Conservation (phyloP, 352 stramenopile genomes). For the Pythium angustatum region DNA sequence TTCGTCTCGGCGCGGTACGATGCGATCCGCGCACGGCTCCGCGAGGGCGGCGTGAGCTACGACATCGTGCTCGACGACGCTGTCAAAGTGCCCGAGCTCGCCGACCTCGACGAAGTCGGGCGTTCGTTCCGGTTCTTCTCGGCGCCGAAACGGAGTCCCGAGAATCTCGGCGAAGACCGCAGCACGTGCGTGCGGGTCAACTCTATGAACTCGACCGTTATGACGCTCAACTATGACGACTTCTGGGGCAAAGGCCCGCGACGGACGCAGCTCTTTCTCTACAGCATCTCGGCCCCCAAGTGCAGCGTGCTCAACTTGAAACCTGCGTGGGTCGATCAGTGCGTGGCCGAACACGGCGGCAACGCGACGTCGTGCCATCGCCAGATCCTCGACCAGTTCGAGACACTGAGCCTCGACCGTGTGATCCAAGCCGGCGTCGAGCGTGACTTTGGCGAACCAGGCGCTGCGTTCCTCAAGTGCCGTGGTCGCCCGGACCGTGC, state of each 20-base stretch:
- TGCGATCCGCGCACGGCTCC: constrained; percentile 20
- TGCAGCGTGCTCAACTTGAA: constrained; percentile 39
- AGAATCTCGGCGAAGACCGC: constrained; percentile 32
- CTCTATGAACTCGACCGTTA: constrained; percentile 36
- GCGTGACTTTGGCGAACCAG: constrained; percentile 43
- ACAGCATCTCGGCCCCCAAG: constrained; percentile 40
- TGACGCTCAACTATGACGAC: constrained; percentile 37
- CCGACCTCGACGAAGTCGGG: constrained; percentile 34
- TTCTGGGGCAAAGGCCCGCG: constrained; percentile 38
- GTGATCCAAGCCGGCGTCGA: constrained; percentile 40
- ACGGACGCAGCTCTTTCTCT: constrained; percentile 32
- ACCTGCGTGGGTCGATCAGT: constrained; percentile 27
- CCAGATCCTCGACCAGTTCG: constrained; percentile 61
- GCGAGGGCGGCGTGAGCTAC: constrained; percentile 31
- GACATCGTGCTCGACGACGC: constrained; percentile 26
- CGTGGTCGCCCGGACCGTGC: constrained; percentile 34
- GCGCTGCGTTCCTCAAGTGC: constrained; percentile 55
- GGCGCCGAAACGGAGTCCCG: constrained; percentile 19
- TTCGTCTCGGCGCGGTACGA: constrained; percentile 27
- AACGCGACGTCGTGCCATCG: constrained; percentile 43
- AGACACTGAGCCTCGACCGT: constrained; percentile 33
- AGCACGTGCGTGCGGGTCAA: constrained; percentile 38
- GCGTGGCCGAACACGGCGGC: constrained; percentile 21
- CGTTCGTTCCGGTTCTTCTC: constrained; percentile 34
- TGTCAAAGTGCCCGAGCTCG: constrained; percentile 19